Percentiles rank a stretch among this genome's conserved stretches.
Evolutionary conservation across 805 yeast genomes (phyloP).

Genomic region (Ogataea pilisensis): DNA sequence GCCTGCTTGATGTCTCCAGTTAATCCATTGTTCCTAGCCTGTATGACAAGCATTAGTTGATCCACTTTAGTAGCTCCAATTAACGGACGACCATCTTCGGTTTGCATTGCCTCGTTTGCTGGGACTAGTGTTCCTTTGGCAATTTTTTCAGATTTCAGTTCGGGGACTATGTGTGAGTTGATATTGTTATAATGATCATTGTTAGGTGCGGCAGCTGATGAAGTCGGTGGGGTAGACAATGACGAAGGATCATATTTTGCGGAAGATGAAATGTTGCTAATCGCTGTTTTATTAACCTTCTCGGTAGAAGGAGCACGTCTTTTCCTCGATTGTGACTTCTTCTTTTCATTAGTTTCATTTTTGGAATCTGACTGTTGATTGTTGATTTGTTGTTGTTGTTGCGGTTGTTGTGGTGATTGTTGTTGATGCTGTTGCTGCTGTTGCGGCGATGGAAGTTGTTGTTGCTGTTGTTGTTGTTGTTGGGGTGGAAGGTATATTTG

Average conservation of each 20-base stretch:
- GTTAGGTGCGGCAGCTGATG: background rate
- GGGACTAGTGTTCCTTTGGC: conserved; percentile 33
- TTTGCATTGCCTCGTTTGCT: conserved; percentile 41
- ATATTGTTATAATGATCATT: too few relatives aligned
- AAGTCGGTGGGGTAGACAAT: background rate
- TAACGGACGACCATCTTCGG: conserved; percentile 64
- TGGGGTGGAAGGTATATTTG: conserved; percentile 17
- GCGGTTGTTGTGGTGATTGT: conserved; percentile 3
- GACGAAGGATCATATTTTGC: background rate
- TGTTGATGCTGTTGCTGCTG: conserved; percentile 4
- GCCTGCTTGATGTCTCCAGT: conserved; percentile 60
- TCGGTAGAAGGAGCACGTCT: conserved; percentile 1
- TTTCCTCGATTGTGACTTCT: conserved; percentile 3
- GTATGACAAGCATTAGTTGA: conserved; percentile 85
- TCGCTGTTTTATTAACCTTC: too few relatives aligned
- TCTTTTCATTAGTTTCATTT: conserved; percentile 2
- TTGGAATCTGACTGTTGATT: conserved; percentile 5
- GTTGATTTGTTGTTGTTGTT: conserved; percentile 10
- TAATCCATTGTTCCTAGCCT: conserved; percentile 77
- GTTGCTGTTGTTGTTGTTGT: conserved; percentile 6
- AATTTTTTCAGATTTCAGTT: conserved; percentile 7
- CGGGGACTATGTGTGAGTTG: conserved; percentile 2
- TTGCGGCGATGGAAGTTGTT: background rate
- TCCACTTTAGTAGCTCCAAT: conserved; percentile 88
- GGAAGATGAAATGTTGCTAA: background rate